These are phyloP conservation scores for Byssoonygena ceratinophila DNA, from an alignment of 2,329 filamentous ascomycete species.

Conservation along the genomic window DNA sequence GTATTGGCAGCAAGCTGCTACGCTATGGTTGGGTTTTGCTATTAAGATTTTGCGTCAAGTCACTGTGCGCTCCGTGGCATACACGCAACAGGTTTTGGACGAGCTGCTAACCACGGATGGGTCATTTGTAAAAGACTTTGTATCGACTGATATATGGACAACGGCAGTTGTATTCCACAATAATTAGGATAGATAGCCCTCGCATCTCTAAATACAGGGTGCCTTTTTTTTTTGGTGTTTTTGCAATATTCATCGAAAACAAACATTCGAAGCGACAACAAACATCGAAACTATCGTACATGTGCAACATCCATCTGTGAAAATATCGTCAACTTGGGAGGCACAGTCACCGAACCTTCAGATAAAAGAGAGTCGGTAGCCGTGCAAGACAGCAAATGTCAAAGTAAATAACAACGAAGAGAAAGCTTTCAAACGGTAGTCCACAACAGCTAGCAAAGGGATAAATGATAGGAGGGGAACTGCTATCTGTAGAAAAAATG, in stretches of 20 bases:
- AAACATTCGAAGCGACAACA: neutral
- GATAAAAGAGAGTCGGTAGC: neutral
- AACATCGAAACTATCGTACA: slow-evolving; percentile 3
- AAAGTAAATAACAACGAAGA: neutral
- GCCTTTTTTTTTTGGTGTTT: neutral
- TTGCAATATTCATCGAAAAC: neutral
- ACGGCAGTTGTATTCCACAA: neutral
- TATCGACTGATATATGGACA: neutral
- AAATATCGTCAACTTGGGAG: slow-evolving; percentile 2
- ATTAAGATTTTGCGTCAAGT: too few species aligned
- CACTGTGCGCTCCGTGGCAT: too few species aligned
- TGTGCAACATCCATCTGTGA: slow-evolving; percentile 1
- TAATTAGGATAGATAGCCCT: neutral
- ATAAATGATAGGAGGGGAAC: neutral
- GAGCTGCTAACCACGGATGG: too few species aligned
- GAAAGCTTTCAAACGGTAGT: neutral
- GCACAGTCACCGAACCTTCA: neutral
- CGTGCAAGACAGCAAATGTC: neutral
- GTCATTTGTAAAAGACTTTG: too few species aligned
- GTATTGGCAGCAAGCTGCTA: too few species aligned
- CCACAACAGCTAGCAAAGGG: neutral
- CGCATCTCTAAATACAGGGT: neutral
- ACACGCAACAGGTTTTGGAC: too few species aligned
- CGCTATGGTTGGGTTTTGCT: too few species aligned
- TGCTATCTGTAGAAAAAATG: slow-evolving; percentile 7